Conservation (phyloP, 768 basidiomycete genomes). For the Agaricus bisporus region DNA sequence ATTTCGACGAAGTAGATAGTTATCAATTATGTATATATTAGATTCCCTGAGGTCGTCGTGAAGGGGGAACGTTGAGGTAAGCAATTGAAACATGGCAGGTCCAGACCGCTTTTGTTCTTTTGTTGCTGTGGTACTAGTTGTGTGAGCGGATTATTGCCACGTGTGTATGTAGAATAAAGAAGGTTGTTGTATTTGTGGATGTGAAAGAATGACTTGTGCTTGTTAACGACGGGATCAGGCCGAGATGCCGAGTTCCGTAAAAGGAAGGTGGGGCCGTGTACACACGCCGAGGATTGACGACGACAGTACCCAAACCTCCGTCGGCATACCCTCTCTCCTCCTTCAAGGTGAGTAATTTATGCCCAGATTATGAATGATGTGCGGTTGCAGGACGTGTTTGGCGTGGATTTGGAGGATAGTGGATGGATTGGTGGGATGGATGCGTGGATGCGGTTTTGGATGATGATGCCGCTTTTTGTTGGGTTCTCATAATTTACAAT, state of each 20-base stretch:
- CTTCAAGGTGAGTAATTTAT: constrained; percentile 22
- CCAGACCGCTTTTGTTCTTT: too few relatives aligned
- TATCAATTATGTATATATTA: too few relatives aligned
- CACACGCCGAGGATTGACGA: background rate
- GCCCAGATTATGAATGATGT: constrained; percentile 3
- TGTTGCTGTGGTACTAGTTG: too few relatives aligned
- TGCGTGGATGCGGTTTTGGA: constrained; percentile 13
- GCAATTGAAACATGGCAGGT: too few relatives aligned
- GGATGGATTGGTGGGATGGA: constrained; percentile 15
- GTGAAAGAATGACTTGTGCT: too few relatives aligned
- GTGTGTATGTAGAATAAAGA: too few relatives aligned
- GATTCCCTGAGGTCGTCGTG: too few relatives aligned
- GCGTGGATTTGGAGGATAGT: constrained; percentile 4
- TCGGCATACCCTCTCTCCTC: constrained; percentile 2
- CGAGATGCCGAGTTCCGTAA: constrained; percentile 10
- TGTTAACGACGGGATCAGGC: constrained; percentile 1
- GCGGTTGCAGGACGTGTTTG: background rate
- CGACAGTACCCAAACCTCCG: background rate
- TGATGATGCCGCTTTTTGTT: constrained; percentile 10
- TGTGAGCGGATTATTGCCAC: too few relatives aligned
- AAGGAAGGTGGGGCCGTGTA: constrained; percentile 1
- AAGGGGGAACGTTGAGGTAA: too few relatives aligned
- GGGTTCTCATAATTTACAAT: too few relatives aligned
- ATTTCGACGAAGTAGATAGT: too few relatives aligned
- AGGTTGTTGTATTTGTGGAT: too few relatives aligned